Percentiles rank a stretch among this genome's conserved stretches.
phyloP scores from a whole-genome alignment of 495 filamentous ascomycete species.

The Extremus antarcticus region DNA sequence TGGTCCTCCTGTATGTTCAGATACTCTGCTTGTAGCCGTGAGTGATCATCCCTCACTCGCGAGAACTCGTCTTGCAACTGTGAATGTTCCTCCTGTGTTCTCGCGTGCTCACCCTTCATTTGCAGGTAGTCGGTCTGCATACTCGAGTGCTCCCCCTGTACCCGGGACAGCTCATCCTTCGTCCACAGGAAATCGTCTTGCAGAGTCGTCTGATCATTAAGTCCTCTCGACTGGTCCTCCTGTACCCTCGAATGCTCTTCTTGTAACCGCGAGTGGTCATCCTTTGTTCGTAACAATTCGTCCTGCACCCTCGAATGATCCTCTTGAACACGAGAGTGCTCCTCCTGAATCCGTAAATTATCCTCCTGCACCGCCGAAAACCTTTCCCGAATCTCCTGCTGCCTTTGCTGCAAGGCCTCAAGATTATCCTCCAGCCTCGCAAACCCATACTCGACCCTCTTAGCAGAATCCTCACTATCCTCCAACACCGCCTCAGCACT shows the following conservation, averaged over 20 bases:
- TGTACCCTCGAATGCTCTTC: background rate
- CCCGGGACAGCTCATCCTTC: background rate
- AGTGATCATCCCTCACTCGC: no score
- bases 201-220: background rate
- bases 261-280: background rate
- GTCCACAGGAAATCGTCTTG: background rate
- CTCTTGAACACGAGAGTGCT: background rate
- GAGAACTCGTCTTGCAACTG: background rate
- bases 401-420: constrained; percentile 18
- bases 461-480: constrained; percentile 34
- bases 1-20: background rate
- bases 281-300: no score
- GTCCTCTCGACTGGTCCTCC: background rate
- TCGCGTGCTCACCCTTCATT: background rate
- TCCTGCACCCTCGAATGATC: no score
- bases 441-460: constrained; percentile 28
- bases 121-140: background rate
- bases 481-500: constrained; percentile 34
- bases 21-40: background rate
- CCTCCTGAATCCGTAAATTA: background rate
- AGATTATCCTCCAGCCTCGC: constrained; percentile 8
- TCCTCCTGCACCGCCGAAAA: background rate
- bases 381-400: constrained; percentile 10
- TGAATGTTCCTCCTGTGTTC: background rate
- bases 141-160: background rate